Conservation (phyloP, 2,329 filamentous ascomycete genomes). For the Fonsecaea erecta region DNA sequence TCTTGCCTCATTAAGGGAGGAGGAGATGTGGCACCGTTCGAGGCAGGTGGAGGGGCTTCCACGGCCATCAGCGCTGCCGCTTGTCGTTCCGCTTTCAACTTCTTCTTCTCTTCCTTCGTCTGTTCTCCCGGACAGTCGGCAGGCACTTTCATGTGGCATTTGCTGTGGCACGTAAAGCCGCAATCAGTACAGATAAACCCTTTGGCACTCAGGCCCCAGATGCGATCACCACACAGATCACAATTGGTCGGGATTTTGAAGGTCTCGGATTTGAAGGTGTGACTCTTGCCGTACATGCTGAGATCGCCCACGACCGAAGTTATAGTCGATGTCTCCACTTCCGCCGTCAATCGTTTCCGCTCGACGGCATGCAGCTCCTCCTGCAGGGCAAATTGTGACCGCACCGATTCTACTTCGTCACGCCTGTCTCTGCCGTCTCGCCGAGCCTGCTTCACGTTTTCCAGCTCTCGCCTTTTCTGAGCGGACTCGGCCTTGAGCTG, state of each 20-base stretch:
- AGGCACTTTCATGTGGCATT: conserved; percentile 98
- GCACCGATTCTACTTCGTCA: conserved; percentile 84
- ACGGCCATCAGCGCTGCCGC: conserved; percentile 69
- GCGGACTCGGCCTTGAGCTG: conserved; percentile 83
- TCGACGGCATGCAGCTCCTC: conserved; percentile 85
- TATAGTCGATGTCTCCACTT: conserved; percentile 92
- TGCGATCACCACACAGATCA: conserved; percentile 92
- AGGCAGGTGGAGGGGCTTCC: conserved; percentile 51
- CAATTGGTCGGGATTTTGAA: conserved; percentile 99
- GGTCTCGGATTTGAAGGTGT: conserved; percentile 98
- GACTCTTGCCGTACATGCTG: conserved; percentile 87
- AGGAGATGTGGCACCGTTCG: conserved; percentile 52
- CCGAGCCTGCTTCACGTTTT: conserved; percentile 73
- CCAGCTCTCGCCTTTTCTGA: conserved; percentile 83
- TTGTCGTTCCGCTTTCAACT: conserved; percentile 84
- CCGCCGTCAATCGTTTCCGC: conserved; percentile 80
- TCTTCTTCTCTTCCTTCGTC: conserved; percentile 93
- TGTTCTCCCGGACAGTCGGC: conserved; percentile 94
- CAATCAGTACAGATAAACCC: conserved; percentile 96
- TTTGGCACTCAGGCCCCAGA: conserved; percentile 96
- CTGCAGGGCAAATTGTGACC: conserved; percentile 80
- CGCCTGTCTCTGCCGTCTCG: conserved; percentile 84
- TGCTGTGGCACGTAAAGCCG: conserved; percentile 96
- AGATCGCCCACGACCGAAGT: conserved; percentile 90
- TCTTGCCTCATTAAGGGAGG: conserved; percentile 74